Base-by-base conservation (phyloP, 2,329 filamentous ascomycete genomes). In the Colletotrichum tropicale region DNA sequence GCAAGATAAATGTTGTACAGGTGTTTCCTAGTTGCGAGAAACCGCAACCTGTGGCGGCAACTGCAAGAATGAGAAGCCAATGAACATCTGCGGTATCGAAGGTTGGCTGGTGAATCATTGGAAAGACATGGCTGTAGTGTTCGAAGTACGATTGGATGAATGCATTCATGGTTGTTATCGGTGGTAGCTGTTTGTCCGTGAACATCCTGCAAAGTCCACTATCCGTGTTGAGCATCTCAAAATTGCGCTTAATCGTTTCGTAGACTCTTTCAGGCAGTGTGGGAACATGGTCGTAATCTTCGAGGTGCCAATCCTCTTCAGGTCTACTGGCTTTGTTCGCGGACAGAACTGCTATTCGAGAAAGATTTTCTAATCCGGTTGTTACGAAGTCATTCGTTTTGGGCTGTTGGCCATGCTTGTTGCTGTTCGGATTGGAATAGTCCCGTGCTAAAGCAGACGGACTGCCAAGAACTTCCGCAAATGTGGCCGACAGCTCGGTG, bases 401-500 rank as follows among this genome's bases (percentile, higher is more conserved):
- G 9, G 56, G 18, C 28, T 34, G 28, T 24, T n/a, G 28, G 5
- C 18, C 8, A 5, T 13, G 8, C 6, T 0, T n/a, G 56, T 7
- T 18, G 28, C 18, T 26, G 15, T 21, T 16, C 7, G 2, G 16
- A 9, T 21, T 32, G 18, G 58, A 34, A 9, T 61, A 61, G 18
- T 34, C 26, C 16, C 28, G 28, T 2, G 7, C 30, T 13, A 36
- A 5, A 5, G 36, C 15, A 48, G 30, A 5, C 8, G 67, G 32
- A 6, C n/a, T 43, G 12, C n/a, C 18, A 16, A 70, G 26, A 12
- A 56, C 67, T 30, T 70, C 26, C 28, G 34, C 30, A 8, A 70
- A 70, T 21, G 55, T 61, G n/a, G 67, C 34, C 1, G 67, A 70
- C 28, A 62, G 24, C 6, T 70, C 55, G 12, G 55, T 62, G 28